phyloP scores from a whole-genome alignment of 2,329 filamentous ascomycete species.

The Colletotrichum kahawae region DNA sequence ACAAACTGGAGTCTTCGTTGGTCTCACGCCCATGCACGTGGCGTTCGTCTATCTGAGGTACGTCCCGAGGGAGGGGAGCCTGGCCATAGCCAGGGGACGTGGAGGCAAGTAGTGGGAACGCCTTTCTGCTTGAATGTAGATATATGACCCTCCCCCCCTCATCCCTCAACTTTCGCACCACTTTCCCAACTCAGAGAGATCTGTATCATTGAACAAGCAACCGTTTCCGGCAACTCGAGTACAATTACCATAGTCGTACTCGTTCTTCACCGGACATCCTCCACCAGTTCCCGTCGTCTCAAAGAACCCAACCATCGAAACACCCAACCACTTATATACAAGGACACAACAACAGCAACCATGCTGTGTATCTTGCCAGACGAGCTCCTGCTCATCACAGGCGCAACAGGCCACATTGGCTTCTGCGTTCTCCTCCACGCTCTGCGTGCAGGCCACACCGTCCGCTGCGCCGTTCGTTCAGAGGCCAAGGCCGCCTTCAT shows the following conservation, averaged over 20 bases:
- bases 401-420: slow-evolving; percentile 35
- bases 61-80: neutral
- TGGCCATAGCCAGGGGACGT: neutral
- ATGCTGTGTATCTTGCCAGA: slow-evolving; percentile 18
- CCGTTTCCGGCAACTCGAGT: neutral
- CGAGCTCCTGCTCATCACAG: slow-evolving; percentile 30
- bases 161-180: neutral
- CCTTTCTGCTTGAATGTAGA: neutral
- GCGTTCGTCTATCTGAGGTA: slow-evolving; percentile 13
- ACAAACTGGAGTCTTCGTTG: neutral
- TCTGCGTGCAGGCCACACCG: slow-evolving; percentile 30
- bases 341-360: neutral
- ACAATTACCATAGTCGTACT: neutral
- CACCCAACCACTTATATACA: neutral
- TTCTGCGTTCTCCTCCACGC: slow-evolving; percentile 31
- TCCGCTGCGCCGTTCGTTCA: slow-evolving; percentile 35
- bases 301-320: neutral
- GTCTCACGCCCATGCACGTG: slow-evolving; percentile 6
- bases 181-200: neutral
- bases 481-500: slow-evolving; percentile 21
- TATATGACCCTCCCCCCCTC: neutral
- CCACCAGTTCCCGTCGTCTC: neutral
- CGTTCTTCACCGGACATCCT: neutral
- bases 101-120: neutral
- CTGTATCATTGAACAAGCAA: neutral